Base-by-base conservation (phyloP, 108 stramenopile genomes). In the Chaetoceros tenuissimus region DNA sequence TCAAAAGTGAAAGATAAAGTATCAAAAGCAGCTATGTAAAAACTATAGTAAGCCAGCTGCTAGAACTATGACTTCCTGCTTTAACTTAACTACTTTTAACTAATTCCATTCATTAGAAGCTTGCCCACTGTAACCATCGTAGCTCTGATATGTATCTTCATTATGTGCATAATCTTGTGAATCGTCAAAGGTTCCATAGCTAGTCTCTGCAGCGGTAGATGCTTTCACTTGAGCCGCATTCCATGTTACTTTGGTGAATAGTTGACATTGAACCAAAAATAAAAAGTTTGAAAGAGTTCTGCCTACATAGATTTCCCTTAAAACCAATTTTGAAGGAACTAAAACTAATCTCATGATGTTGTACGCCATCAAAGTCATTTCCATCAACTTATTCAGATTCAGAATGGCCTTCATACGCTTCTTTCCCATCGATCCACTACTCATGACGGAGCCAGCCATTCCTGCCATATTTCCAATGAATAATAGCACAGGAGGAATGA, bases 391-490 rank as follows among this genome's bases (percentile, higher is more conserved):
- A 67, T 92, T 77, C 28, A 85, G 55, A 59, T 92, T 92, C 28
- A 92, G 61, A 31, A 92, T 82, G 16, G 82, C 84, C 72, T 92
- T 92, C 57, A 92, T 55, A 44, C 86, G 74, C 40, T 79, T 81
- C 58, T 87, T 92, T 0, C 72, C 68, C 1, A 71, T 47, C 48
- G 81, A 78, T 0, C 68, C 62, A 22, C 67, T 57, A 22, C 75
- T 71, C 17, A 71, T 68, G 20, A 84, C 48, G 2, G 78, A 75
- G 0, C 75, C 59, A 8, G 83, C 74, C 0, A 74, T 78, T 27
- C 89, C 89, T 29, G 78, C 82, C 80, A 87, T 62, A 64, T 91
- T 86, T 22, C 75, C 83, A 50, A 91, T 34, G 64, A 92, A 88
- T 10, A 92, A 59, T 0, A 75, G 43, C 17, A 71, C 64, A 8